Base-by-base conservation (phyloP, 2,329 filamentous ascomycete species). In the Shiraia sp. region DNA sequence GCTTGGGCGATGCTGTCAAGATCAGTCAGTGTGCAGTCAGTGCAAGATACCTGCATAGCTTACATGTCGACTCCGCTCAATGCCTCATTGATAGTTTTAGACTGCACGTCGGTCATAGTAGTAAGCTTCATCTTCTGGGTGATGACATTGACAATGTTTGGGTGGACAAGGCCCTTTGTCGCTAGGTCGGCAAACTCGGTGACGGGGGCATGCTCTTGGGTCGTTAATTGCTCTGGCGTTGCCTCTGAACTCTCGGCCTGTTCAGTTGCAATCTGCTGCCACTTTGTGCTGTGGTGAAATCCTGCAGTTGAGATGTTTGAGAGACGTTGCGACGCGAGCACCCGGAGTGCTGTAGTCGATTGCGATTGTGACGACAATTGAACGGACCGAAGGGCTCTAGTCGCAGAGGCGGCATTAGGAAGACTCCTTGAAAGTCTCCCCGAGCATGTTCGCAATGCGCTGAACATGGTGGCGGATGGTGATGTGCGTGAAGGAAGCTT, bases 51-150 rank as follows among this genome's bases (percentile, higher is more conserved):
- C 6, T 23, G 4, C 17, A 32, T 10, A 25, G 73, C 87, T 75
- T 79, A 92, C 88, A 96, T 78, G 69, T 96, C 92, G 46, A 78
- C 81, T 15, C 93, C 91, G 53, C 83, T 82, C 29, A 97, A 75
- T 3, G 88, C 88, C 41, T 88, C 80, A 45, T 82, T 82, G 63
- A 99, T 90, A 10, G 92, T 95, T 65, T 85, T 80, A 33, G 82
- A 78, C 70, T 99, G 93, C 10, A 99, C 92, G 15, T 93, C 87
- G 15, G 92, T 97, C 93, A 99, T 97, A 28, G 76, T 82, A 35
- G 86, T 80, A 57, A 96, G 86, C 19, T 79, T 75, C 85, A 97
- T 88, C 37, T 82, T 80, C 4, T 79, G 56, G 1, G 81, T 87
- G 56, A 99, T 83, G 17, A 85, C 79, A 3, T 76, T 63, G 49